These are phyloP conservation scores for Mycena olivaceomarginata DNA, from an alignment of 768 basidiomycete genomes.

Conservation along the genomic window DNA sequence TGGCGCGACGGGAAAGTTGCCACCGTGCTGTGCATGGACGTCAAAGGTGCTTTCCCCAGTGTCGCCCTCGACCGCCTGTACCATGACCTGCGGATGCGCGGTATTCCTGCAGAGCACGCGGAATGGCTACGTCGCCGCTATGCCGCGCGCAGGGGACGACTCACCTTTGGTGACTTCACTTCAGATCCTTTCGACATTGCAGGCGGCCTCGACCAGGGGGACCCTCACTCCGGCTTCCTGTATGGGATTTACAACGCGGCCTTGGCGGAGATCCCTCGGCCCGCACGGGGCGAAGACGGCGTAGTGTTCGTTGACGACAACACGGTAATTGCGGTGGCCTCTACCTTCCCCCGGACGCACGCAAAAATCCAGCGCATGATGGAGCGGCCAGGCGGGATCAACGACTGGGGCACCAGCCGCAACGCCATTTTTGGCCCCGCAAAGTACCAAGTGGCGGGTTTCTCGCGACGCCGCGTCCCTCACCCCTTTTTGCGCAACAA, in stretches of 20 bases:
- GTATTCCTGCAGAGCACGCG: constrained; percentile 18
- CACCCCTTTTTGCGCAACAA: neutral
- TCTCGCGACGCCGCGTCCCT: neutral
- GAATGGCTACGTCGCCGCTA: constrained; percentile 34
- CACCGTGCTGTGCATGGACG: constrained; percentile 25
- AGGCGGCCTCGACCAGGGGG: constrained; percentile 50
- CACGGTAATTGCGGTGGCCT: neutral
- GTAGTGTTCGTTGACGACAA: neutral
- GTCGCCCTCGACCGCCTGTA: no score
- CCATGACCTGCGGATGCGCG: no score
- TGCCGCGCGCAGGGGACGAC: constrained; percentile 5
- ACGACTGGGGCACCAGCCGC: constrained; percentile 33
- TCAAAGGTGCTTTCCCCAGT: no score
- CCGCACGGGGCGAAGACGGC: neutral
- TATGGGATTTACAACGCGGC: constrained; percentile 48
- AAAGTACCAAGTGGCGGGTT: constrained; percentile 47
- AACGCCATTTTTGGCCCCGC: constrained; percentile 47
- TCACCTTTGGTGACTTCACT: constrained; percentile 47
- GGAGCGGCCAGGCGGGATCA: constrained; percentile 40
- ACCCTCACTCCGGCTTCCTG: constrained; percentile 1
- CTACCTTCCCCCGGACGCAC: constrained; percentile 40
- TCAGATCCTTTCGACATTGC: constrained; percentile 33
- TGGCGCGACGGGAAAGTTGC: constrained; percentile 60
- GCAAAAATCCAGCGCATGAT: constrained; percentile 43
- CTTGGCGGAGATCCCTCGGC: constrained; percentile 25